These are phyloP conservation scores for Podospora appendiculata DNA, from an alignment of 495 filamentous ascomycete genomes.

Conservation along the genomic window DNA sequence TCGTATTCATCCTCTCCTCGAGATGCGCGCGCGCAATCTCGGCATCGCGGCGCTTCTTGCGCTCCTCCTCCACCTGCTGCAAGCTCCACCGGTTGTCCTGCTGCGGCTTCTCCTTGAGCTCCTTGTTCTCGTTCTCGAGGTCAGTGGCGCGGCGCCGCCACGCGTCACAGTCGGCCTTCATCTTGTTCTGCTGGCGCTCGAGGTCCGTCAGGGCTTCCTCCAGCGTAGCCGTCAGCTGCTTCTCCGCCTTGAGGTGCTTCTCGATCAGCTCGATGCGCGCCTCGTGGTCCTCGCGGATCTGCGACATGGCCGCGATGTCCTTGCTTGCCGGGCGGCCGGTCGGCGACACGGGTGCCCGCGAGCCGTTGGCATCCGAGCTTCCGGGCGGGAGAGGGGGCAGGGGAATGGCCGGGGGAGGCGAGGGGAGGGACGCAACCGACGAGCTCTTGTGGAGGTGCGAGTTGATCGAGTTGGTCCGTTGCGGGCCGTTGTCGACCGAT, in stretches of 20 bases:
- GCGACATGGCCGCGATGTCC: conserved; percentile 58
- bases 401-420: conserved; percentile 85
- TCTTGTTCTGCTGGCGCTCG: conserved; percentile 76
- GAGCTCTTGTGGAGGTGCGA: conserved; percentile 75
- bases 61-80: conserved; percentile 90
- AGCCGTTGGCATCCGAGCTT: conserved; percentile 29
- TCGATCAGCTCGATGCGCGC: conserved; percentile 91
- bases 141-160: conserved; percentile 77
- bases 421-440: conserved; percentile 77
- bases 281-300: conserved; percentile 88
- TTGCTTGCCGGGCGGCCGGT: conserved; percentile 68
- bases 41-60: conserved; percentile 75
- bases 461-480: conserved; percentile 69
- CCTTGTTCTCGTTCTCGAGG: conserved; percentile 71
- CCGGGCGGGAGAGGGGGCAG: conserved; percentile 75
- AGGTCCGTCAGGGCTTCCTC: conserved; percentile 94
- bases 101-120: conserved; percentile 43
- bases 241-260: conserved; percentile 93
- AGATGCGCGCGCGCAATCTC: conserved; percentile 81
- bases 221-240: conserved; percentile 86
- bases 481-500: conserved; percentile 28
- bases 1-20: conserved; percentile 89
- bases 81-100: conserved; percentile 68
- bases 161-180: conserved; percentile 78
- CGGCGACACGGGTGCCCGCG: conserved; percentile 34